Base-by-base conservation (phyloP, 495 filamentous ascomycete species). In the Trichoderma erinaceum region DNA sequence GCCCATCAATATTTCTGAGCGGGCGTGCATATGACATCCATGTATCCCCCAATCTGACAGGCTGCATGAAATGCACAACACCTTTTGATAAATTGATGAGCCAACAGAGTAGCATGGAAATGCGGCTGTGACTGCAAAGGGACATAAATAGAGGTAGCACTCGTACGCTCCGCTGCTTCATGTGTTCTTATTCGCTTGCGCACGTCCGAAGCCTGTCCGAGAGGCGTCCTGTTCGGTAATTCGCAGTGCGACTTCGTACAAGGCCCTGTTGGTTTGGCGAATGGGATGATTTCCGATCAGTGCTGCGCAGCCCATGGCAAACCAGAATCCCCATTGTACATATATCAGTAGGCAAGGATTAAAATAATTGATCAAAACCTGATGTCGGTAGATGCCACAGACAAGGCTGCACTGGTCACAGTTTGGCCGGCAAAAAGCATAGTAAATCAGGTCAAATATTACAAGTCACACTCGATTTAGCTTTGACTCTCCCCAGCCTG, bases 211-310 rank as follows among this genome's bases (percentile, higher is more conserved):
- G 50, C 50, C n/a, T 48, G 44, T 46, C 44, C 44, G 44, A 13
- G 18, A 46, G 11, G 12, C 18, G 44, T 13, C 44, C 44, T 3
- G 15, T 48, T 48, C 44, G 44, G 44, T n/a, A 48, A 48, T 15
- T 48, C 13, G 15, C 13, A 48, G 44, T n/a, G 3, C 44, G 7
- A 48, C 35, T 38, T 38, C 35, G 35, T 38, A 38, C 35, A 48
- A 48, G 44, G 44, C 5, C 15, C 44, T 48, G n/a, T n/a, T n/a
- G 44, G 44, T 1, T 48, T 50, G 43, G 65, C 65, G 27, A 66
- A 66, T 66, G 65, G 65, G 65, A 25, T 66, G 27, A 66, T 66
- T 66, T 66, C 65, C 65, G 41, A 12, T 16, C 65, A 66, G 15
- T 21, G 21, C 32, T 41, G 23, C 8, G 58, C 18, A 16, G 61